Evolutionary conservation across 108 stramenopile species (phyloP).

Genomic region (Discostella stelligeroides): DNA sequence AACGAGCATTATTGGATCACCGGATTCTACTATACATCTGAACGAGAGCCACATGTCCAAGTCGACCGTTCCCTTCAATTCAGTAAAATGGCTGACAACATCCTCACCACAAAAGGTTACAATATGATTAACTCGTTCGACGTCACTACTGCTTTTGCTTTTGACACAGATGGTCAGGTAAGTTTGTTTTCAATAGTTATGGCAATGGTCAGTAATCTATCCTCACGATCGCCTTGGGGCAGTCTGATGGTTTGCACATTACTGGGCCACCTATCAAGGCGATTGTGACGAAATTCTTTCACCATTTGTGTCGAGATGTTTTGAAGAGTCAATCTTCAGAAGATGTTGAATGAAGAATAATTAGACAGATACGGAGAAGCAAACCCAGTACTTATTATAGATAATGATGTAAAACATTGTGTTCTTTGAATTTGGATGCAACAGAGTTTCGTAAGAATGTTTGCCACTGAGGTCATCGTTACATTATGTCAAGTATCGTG

Average conservation of each 20-base stretch:
- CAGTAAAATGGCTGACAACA: constrained; percentile 20
- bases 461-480: too few relatives aligned
- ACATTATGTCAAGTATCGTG: too few relatives aligned
- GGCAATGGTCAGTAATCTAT: not conserved
- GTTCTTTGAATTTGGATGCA: too few relatives aligned
- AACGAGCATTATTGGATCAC: constrained; percentile 29
- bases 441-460: too few relatives aligned
- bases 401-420: too few relatives aligned
- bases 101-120: constrained; percentile 42
- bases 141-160: constrained; percentile 48
- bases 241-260: constrained; percentile 46
- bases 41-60: constrained; percentile 34
- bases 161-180: too few relatives aligned
- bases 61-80: constrained; percentile 25
- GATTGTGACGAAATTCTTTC: constrained; percentile 52
- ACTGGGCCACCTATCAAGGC: constrained; percentile 43
- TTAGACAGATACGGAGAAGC: too few relatives aligned
- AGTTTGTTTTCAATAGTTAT: too few relatives aligned
- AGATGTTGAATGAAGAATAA: too few relatives aligned
- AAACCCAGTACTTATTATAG: too few relatives aligned
- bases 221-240: too few relatives aligned
- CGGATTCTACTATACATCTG: constrained; percentile 25
- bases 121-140: constrained; percentile 54
- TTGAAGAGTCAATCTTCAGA: too few relatives aligned
- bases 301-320: constrained; percentile 40